These are phyloP conservation scores for Mucor velutinosus DNA, from an alignment of 371 early-diverging fungal species.

Conservation along the genomic window DNA sequence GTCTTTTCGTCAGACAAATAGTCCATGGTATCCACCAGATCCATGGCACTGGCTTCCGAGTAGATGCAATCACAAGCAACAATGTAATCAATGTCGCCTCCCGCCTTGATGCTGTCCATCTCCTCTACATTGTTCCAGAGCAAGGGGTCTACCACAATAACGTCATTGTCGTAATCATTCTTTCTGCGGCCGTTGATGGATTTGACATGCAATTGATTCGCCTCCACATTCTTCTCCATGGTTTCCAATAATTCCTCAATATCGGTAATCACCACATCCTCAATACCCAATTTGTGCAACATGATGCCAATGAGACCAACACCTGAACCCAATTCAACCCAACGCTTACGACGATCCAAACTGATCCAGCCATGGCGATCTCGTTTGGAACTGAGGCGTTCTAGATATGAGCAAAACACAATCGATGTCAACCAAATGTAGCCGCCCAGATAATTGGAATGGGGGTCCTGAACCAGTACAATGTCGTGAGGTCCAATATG, in stretches of 20 bases:
- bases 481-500: slow-evolving; percentile 42
- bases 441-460: slow-evolving; percentile 50
- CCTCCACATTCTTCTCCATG: slow-evolving; percentile 50
- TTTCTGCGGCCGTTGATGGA: slow-evolving; percentile 45
- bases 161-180: slow-evolving; percentile 28
- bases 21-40: slow-evolving; percentile 52
- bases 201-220: slow-evolving; percentile 35
- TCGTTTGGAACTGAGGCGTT: slow-evolving; percentile 26
- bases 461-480: slow-evolving; percentile 50
- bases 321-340: slow-evolving; percentile 58
- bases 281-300: slow-evolving; percentile 48
- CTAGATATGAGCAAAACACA: slow-evolving; percentile 49
- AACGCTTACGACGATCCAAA: slow-evolving; percentile 40
- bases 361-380: slow-evolving; percentile 40
- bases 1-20: slow-evolving; percentile 36
- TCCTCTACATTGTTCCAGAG: slow-evolving; percentile 50
- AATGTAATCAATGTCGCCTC: slow-evolving; percentile 49
- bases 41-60: slow-evolving; percentile 56
- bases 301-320: slow-evolving; percentile 55
- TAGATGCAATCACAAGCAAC: slow-evolving; percentile 61
- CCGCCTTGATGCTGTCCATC: slow-evolving; percentile 33
- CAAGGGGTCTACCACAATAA: slow-evolving; percentile 38
- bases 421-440: slow-evolving; percentile 53
- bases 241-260: slow-evolving; percentile 44
- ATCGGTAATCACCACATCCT: slow-evolving; percentile 50